A percentile compares a stretch with the other conserved stretches of the same genome.
phyloP scores from a whole-genome alignment of 2,329 filamentous ascomycete species.

The Penicillium digitatum region DNA sequence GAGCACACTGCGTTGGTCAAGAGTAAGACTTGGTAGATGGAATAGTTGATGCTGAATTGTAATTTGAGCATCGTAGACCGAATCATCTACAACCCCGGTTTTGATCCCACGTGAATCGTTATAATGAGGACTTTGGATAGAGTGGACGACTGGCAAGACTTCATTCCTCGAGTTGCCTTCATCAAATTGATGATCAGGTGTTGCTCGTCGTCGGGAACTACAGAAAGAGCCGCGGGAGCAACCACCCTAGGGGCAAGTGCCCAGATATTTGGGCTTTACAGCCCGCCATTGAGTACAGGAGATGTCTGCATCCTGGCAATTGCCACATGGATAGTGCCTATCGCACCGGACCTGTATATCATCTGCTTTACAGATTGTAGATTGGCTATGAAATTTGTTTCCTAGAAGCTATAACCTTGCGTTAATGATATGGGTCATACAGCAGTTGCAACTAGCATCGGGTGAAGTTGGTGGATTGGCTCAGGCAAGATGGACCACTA shows the following conservation, averaged over 20 bases:
- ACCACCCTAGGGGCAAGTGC: background rate
- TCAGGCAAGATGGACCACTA: background rate
- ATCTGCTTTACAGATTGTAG: background rate
- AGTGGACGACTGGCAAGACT: background rate
- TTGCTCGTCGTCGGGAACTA: background rate
- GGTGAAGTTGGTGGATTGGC: background rate
- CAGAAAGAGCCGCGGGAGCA: background rate
- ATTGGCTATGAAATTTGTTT: background rate
- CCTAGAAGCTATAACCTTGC: constrained; percentile 12
- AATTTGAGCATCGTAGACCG: constrained; percentile 17
- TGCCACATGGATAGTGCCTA: constrained; percentile 20
- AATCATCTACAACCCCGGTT: constrained; percentile 10
- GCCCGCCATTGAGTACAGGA: constrained; percentile 12
- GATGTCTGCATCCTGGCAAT: constrained; percentile 20
- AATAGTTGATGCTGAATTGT: constrained; percentile 10
- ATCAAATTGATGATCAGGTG: background rate
- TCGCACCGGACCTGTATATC: constrained; percentile 22
- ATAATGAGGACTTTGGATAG: background rate
- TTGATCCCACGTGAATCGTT: background rate
- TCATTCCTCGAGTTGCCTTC: background rate
- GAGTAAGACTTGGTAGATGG: constrained; percentile 5
- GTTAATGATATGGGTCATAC: constrained; percentile 20
- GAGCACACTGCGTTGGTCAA: constrained; percentile 10
- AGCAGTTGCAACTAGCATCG: constrained; percentile 1
- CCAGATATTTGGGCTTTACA: constrained; percentile 4